Conservation (phyloP, 2,329 filamentous ascomycete species). For the Microsporum ferrugineum region DNA sequence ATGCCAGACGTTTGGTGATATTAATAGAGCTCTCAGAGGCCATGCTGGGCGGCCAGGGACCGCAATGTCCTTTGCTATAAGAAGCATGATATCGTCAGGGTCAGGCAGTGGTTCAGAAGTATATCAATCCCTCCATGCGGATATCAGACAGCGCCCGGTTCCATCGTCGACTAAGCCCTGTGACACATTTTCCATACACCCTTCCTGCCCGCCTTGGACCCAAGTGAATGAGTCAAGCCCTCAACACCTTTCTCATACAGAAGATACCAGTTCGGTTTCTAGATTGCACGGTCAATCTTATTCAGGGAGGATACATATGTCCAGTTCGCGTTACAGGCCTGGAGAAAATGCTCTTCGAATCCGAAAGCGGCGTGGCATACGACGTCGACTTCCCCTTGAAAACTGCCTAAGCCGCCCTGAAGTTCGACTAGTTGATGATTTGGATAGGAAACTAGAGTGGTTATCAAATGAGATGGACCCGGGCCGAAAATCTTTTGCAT, state of each 20-base stretch:
- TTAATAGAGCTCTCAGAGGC: conserved; percentile 11
- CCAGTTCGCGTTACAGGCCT: neutral
- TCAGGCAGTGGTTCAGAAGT: neutral
- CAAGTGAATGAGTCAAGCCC: neutral
- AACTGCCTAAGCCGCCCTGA: conserved; percentile 25
- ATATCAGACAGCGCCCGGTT: neutral
- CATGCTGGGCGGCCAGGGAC: conserved; percentile 28
- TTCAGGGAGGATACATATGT: neutral
- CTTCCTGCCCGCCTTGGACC: no score
- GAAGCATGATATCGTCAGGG: conserved; percentile 14
- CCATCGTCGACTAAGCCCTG: neutral
- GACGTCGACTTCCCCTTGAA: neutral
- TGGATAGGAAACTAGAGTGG: conserved; percentile 31
- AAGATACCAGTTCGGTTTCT: neutral
- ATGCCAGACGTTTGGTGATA: conserved; percentile 18
- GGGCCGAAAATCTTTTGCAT: conserved; percentile 31
- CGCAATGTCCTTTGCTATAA: conserved; percentile 22
- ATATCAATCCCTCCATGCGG: neutral
- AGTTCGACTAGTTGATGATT: conserved; percentile 24
- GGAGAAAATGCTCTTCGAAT: neutral
- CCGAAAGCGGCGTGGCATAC: neutral
- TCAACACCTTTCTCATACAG: neutral
- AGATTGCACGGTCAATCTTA: neutral
- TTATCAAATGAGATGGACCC: conserved; percentile 28
- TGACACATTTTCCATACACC: neutral